phyloP scores from a whole-genome alignment of 1,139 yeast genomes.

The Lodderomyces theae region DNA sequence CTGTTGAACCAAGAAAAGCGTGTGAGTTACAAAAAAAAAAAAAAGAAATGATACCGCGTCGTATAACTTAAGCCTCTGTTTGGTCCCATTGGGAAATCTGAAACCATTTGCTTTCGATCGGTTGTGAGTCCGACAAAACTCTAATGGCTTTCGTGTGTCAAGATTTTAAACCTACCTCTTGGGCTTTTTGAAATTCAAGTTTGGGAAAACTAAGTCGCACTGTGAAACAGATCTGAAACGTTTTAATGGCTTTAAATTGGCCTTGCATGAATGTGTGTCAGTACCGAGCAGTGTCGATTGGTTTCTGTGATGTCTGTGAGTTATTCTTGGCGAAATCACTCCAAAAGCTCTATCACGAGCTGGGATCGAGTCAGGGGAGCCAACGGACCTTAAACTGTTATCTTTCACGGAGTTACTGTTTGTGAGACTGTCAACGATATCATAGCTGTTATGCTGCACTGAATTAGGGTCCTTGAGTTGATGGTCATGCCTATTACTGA shows the following conservation, averaged over 20 bases:
- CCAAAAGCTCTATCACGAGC: background rate
- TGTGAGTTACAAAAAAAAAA: too few species aligned
- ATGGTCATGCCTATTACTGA: background rate
- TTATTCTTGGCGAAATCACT: background rate
- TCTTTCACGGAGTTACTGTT: background rate
- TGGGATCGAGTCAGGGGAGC: background rate
- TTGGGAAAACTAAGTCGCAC: slow-evolving; percentile 16
- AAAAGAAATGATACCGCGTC: too few species aligned
- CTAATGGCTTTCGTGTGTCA: background rate
- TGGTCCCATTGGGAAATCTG: too few species aligned
- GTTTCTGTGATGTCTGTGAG: background rate
- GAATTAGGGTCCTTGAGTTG: background rate
- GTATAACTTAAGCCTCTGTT: too few species aligned
- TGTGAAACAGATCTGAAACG: slow-evolving; percentile 14
- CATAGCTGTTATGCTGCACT: background rate
- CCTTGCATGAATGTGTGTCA: background rate
- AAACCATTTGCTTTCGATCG: too few species aligned
- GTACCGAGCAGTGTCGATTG: background rate
- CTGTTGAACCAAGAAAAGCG: too few species aligned
- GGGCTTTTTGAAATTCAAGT: slow-evolving; percentile 10
- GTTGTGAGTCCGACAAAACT: too few species aligned
- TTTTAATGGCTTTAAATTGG: slow-evolving; percentile 11
- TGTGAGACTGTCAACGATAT: background rate
- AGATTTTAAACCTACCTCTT: background rate
- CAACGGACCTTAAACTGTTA: background rate